Evolutionary conservation across 352 stramenopile genomes (phyloP), one percentile per base, ranked within the genome.

Genomic region (Globisporangium spinosum): DNA sequence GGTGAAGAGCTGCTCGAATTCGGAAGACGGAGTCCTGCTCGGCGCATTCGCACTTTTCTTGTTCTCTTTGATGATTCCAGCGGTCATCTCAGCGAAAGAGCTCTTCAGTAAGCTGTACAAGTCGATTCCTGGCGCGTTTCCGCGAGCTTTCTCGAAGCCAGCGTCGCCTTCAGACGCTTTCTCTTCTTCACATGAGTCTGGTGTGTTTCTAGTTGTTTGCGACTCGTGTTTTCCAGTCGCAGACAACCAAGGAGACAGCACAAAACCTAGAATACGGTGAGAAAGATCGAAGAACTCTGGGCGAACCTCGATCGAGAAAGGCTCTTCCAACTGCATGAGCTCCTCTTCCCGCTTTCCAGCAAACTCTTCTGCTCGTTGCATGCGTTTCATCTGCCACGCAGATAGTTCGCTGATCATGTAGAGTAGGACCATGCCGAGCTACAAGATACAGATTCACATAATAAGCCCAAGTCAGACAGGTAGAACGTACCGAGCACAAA

Each of bases 351-450:
- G 75, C 69, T 90, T 89, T 0, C 83, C 78, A 1, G 76, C 78
- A 25, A 90, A 89, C 32, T 85, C 79, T 59, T 95, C 87, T 0
- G 78, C 79, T 62, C 89, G 91, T 60, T 96, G 87, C 87, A 96
- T 94, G 63, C 85, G 86, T 58, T 95, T 92, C 85, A 96, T 95
- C 77, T 96, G 86, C 87, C 89, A 96, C 27, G 82, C 80, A 3
- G 87, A 93, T 2, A 96, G 60, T 32, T 94, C 87, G 22, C 87
- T 90, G 29, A 96, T 55, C 43, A 96, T 79, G 58, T 80, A 75
- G 25, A 96, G 67, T 58, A 93, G 51, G 35, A 95, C 67, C 67
- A 95, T 78, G 0, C 84, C 87, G 7, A 96, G 68, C 88, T 94
- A 59, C 47, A 74, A 23, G 25, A 65, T 6, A n/a, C 8, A 23